Conservation (phyloP, 2,329 filamentous ascomycete species). For the Didymella keratinophila region DNA sequence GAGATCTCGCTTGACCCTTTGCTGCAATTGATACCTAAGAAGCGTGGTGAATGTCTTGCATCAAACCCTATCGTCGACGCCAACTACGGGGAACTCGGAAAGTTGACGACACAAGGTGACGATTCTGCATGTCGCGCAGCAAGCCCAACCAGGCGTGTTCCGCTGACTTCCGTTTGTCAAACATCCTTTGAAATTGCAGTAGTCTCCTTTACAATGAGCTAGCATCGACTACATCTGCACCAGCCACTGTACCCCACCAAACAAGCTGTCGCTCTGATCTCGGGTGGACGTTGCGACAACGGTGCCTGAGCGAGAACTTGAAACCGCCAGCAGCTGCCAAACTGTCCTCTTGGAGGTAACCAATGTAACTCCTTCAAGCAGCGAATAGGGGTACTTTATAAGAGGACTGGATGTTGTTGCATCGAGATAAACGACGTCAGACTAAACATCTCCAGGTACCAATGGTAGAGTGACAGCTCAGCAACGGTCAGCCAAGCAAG, state of each 20-base stretch:
- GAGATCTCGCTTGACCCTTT: background rate
- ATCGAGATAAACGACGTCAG: background rate
- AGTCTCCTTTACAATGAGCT: background rate
- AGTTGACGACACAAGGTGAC: constrained; percentile 1
- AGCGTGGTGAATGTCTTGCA: background rate
- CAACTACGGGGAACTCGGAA: background rate
- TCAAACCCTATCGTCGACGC: constrained; percentile 2
- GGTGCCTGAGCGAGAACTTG: background rate
- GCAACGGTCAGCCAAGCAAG: background rate
- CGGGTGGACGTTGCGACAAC: background rate
- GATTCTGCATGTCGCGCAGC: constrained; percentile 1
- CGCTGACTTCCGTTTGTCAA: background rate
- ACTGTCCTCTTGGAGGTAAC: too few species aligned
- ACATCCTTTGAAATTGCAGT: constrained; percentile 2
- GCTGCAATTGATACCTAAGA: background rate
- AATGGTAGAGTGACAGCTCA: background rate
- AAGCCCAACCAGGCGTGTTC: background rate
- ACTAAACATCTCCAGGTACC: background rate
- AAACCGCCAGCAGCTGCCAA: background rate
- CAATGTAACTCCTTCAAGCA: background rate
- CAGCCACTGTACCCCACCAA: background rate
- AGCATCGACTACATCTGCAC: background rate
- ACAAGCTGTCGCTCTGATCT: background rate
- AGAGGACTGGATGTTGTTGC: background rate
- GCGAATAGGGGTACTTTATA: background rate